Conservation (phyloP, 768 basidiomycete species). For the Gautieria morchelliformis region DNA sequence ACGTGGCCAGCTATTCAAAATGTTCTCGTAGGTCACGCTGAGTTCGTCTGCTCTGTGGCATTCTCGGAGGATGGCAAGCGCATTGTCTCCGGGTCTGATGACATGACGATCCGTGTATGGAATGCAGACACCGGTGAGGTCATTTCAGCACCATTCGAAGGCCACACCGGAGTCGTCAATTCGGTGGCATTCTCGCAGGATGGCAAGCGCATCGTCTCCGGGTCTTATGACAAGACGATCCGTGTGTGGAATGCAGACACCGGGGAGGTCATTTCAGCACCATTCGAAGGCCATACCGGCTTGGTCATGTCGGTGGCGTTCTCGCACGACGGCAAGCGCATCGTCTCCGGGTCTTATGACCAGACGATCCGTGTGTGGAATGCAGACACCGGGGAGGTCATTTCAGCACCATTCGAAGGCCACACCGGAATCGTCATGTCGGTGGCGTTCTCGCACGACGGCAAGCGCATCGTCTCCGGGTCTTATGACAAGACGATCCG, state of each 20-base stretch:
- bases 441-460: constrained; percentile 23
- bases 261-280: not conserved
- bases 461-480: constrained; percentile 18
- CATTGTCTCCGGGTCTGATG: too few relatives aligned
- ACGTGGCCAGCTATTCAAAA: too few relatives aligned
- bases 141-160: too few relatives aligned
- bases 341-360: constrained; percentile 5
- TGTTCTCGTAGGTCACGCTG: too few relatives aligned
- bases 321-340: not conserved
- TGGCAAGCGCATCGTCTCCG: too few relatives aligned
- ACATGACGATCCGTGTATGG: too few relatives aligned
- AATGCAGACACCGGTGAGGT: too few relatives aligned
- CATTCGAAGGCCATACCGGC: not conserved
- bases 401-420: constrained; percentile 2
- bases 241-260: constrained; percentile 15
- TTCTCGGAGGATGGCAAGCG: too few relatives aligned
- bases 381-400: not conserved
- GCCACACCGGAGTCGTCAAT: too few relatives aligned
- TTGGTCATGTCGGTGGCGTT: constrained; percentile 5
- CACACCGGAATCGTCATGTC: constrained; percentile 12
- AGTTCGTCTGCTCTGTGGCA: too few relatives aligned
- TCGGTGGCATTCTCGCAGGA: too few relatives aligned
- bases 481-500: constrained; percentile 20
- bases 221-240: constrained; percentile 16
- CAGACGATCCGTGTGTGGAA: not conserved